phyloP scores from a whole-genome alignment of 2,329 filamentous ascomycete species.

The Diaporthe velutina region DNA sequence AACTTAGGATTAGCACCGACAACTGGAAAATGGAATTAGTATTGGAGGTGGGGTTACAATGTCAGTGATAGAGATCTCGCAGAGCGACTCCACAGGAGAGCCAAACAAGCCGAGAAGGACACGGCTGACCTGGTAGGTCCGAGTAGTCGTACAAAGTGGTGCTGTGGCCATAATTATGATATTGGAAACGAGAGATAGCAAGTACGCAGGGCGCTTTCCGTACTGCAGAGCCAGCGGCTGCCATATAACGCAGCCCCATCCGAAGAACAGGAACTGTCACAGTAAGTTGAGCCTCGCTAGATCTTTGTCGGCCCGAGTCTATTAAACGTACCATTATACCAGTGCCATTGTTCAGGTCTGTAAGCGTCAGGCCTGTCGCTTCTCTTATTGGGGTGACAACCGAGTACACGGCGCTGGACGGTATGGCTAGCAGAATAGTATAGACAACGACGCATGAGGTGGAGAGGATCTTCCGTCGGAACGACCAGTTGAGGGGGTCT shows the following conservation, averaged over 20 bases:
- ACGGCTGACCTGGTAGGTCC: constrained; percentile 47
- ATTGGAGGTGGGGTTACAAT: constrained; percentile 35
- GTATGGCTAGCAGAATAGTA: constrained; percentile 59
- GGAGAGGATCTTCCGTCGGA: constrained; percentile 49
- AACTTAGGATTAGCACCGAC: background rate
- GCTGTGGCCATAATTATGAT: constrained; percentile 47
- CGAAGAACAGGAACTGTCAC: constrained; percentile 49
- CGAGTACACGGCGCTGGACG: constrained; percentile 54
- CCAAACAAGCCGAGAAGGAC: constrained; percentile 47
- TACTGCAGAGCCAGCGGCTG: constrained; percentile 49
- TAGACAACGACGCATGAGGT: constrained; percentile 46
- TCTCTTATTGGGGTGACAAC: constrained; percentile 52
- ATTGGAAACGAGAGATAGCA: constrained; percentile 45
- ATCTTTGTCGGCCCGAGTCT: background rate
- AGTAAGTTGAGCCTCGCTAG: background rate
- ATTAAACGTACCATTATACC: constrained; percentile 49
- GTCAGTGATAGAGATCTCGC: constrained; percentile 47
- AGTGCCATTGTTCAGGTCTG: constrained; percentile 54
- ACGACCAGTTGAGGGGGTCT: constrained; percentile 55
- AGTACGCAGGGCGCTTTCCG: constrained; percentile 49
- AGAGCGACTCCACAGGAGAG: constrained; percentile 48
- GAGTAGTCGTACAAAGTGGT: constrained; percentile 44
- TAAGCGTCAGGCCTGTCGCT: constrained; percentile 49
- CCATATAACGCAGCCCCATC: constrained; percentile 51
- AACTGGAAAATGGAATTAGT: background rate